Conservation (phyloP, 148 eudicot species). For the Persicaria maculosa region DNA sequence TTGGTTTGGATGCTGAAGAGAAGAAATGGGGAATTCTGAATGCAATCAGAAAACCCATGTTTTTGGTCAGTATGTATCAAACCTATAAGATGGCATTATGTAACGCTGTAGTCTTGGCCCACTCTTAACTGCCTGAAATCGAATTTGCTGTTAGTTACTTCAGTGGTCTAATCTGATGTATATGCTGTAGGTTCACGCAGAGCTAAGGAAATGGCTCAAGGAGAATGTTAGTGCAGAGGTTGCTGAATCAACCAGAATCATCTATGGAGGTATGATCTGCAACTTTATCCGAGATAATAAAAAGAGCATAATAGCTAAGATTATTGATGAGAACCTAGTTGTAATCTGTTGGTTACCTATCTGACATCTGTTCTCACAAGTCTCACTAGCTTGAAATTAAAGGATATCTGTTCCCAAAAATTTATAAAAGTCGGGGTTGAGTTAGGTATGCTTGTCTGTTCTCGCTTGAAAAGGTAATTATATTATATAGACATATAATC, state of each 20-base stretch:
- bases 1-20: no score
- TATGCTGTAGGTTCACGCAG: constrained; percentile 40
- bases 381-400: no score
- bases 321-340: no score
- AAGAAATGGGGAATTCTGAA: neutral
- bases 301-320: no score
- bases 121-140: neutral
- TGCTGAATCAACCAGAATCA: constrained; percentile 52
- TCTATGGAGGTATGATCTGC: constrained; percentile 50
- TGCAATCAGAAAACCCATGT: neutral
- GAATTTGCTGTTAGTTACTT: neutral
- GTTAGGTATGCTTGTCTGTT: no score
- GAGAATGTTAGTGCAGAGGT: constrained; percentile 44
- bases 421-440: no score
- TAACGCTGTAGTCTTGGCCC: neutral
- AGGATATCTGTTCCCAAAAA: no score
- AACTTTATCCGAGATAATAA: neutral
- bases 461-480: no score
- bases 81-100: neutral
- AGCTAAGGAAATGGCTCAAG: constrained; percentile 55
- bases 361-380: no score
- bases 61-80: neutral
- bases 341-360: neutral
- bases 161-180: neutral
- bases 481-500: no score